Conservation (phyloP, 805 yeast genomes). For the Candida qinlingensis region DNA sequence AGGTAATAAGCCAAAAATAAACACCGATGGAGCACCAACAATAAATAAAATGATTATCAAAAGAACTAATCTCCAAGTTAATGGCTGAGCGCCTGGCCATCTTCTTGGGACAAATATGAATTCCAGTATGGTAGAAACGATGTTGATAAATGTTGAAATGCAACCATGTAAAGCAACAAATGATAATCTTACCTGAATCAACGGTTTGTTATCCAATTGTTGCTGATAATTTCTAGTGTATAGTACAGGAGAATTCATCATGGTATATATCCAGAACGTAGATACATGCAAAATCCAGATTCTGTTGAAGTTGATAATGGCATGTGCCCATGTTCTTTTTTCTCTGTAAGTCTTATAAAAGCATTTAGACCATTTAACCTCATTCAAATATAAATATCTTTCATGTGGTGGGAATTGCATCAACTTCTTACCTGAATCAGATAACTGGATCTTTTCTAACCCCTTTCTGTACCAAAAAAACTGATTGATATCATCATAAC, state of each 20-base stretch:
- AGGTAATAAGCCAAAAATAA: slow-evolving; percentile 39
- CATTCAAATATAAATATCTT: slow-evolving; percentile 48
- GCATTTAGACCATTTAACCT: slow-evolving; percentile 60
- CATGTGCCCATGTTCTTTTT: slow-evolving; percentile 72
- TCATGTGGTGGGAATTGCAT: slow-evolving; percentile 41
- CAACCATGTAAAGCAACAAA: slow-evolving; percentile 66
- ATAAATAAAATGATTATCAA: slow-evolving; percentile 37
- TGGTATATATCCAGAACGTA: slow-evolving; percentile 72
- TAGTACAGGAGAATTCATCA: slow-evolving; percentile 61
- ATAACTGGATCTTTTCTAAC: slow-evolving; percentile 47
- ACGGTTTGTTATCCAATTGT: slow-evolving; percentile 53
- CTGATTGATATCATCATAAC: slow-evolving; percentile 89
- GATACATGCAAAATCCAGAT: slow-evolving; percentile 75
- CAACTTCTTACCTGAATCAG: slow-evolving; percentile 30
- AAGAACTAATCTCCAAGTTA: slow-evolving; percentile 41
- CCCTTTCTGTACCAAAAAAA: slow-evolving; percentile 80
- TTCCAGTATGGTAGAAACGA: slow-evolving; percentile 55
- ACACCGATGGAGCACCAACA: slow-evolving; percentile 47
- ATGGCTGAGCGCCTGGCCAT: slow-evolving; percentile 68
- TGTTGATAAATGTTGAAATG: slow-evolving; percentile 49
- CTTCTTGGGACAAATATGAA: slow-evolving; percentile 59
- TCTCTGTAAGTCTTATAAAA: slow-evolving; percentile 75
- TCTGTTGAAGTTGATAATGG: slow-evolving; percentile 66
- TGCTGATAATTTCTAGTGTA: slow-evolving; percentile 56
- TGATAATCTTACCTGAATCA: slow-evolving; percentile 47